phyloP scores from a whole-genome alignment of 208 protist species.

The Leishmania martiniquensis region DNA sequence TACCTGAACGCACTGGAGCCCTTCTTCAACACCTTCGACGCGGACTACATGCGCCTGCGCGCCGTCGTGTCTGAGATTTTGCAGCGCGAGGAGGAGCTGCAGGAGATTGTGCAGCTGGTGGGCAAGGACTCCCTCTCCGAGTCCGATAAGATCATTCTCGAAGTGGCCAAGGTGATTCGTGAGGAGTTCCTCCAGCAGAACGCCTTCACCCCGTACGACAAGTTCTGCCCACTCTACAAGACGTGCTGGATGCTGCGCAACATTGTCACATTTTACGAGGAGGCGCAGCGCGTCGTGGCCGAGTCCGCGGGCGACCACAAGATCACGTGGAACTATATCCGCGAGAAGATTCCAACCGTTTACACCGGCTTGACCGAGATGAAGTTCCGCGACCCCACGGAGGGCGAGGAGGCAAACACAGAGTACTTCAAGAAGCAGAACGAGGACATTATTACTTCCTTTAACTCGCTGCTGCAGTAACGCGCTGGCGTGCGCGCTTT shows the following conservation, averaged over 20 bases:
- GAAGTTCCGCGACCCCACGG: constrained; percentile 91
- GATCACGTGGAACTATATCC: constrained; percentile 96
- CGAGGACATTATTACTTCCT: constrained; percentile 86
- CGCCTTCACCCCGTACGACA: constrained; percentile 98
- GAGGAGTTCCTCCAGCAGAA: constrained; percentile 99
- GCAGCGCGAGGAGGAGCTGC: constrained; percentile 99
- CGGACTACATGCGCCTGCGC: constrained; percentile 96
- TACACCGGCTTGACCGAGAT: constrained; percentile 90
- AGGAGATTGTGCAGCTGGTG: constrained; percentile 99
- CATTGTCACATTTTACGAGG: constrained; percentile 98
- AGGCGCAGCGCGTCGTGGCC: constrained; percentile 91
- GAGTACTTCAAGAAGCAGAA: constrained; percentile 92
- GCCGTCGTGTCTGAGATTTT: constrained; percentile 96
- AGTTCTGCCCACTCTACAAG: constrained; percentile 98
- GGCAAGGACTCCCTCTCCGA: constrained; percentile 99
- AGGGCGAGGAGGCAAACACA: constrained; percentile 86
- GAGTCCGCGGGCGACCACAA: constrained; percentile 93
- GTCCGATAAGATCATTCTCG: constrained; percentile 99
- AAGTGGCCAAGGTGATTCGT: constrained; percentile 99
- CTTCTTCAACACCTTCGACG: constrained; percentile 97
- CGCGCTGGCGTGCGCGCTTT: background rate
- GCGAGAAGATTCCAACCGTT: constrained; percentile 87
- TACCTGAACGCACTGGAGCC: constrained; percentile 97
- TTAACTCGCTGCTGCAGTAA: constrained; percentile 86
- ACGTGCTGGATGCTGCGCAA: constrained; percentile 98